Evolutionary conservation across 306 rosid genomes (phyloP).

Genomic region (Fragaria nilgerrensis): DNA sequence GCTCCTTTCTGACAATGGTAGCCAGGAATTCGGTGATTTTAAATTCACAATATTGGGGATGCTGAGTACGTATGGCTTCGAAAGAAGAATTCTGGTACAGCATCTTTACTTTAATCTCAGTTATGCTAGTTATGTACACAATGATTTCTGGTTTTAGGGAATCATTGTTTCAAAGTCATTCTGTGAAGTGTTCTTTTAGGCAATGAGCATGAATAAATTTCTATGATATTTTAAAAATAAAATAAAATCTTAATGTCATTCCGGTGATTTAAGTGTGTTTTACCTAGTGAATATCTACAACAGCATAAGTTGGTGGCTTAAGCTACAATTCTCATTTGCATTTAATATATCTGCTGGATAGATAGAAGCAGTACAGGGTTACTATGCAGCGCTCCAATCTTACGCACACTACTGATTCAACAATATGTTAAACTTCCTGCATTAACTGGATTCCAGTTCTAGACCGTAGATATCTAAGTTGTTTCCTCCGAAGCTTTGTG

Average conservation of each 20-base stretch:
- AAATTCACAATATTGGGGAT: conserved; percentile 90
- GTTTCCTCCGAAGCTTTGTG: neutral
- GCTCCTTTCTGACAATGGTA: conserved; percentile 91
- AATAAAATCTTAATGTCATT: neutral
- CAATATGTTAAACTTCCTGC: neutral
- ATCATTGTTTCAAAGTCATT: neutral
- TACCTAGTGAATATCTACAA: neutral
- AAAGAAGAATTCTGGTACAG: conserved; percentile 93
- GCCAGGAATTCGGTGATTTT: conserved; percentile 94
- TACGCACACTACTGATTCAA: neutral
- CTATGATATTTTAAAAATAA: neutral
- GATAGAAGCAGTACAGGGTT: neutral
- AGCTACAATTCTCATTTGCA: neutral
- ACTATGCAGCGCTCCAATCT: neutral
- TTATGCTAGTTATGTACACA: neutral
- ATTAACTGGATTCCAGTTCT: neutral
- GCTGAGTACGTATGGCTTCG: conserved; percentile 94
- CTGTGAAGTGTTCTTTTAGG: neutral
- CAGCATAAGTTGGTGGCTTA: neutral
- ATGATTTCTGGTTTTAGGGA: neutral
- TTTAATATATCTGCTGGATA: neutral
- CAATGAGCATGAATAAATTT: neutral
- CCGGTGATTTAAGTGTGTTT: neutral
- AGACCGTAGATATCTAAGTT: neutral
- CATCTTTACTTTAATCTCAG: conserved; percentile 6